Conservation (phyloP, 176 grass and related monocot species). For the sorghum (Sorghum bicolor) region DNA sequence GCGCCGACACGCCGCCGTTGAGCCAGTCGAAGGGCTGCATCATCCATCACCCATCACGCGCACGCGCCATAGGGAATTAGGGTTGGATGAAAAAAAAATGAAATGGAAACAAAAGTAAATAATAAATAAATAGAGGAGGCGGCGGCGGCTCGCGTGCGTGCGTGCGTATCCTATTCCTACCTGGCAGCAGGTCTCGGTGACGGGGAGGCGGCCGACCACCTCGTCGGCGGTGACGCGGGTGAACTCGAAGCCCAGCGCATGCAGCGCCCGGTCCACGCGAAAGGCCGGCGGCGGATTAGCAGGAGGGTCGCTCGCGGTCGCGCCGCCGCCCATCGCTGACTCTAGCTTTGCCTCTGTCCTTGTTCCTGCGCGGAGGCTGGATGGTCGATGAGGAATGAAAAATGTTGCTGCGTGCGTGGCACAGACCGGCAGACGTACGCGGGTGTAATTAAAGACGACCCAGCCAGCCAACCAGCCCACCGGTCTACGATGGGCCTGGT, state of each 20-base stretch:
- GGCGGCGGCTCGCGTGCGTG: too few species aligned
- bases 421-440: too few species aligned
- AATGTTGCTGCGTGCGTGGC: too few species aligned
- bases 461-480: too few species aligned
- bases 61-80: too few species aligned
- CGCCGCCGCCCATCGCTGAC: slow-evolving; percentile 13
- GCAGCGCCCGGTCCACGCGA: slow-evolving; percentile 52
- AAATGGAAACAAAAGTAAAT: not conserved
- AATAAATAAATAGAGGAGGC: not conserved
- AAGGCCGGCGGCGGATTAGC: not conserved
- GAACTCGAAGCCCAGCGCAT: slow-evolving; percentile 64
- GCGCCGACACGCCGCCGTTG: slow-evolving; percentile 80
- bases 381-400: too few species aligned
- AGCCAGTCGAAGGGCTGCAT: slow-evolving; percentile 66
- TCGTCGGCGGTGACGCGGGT: slow-evolving; percentile 48
- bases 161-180: not conserved
- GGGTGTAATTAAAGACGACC: too few species aligned
- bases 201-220: slow-evolving; percentile 61
- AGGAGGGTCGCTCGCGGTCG: not conserved
- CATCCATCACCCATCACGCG: not conserved
- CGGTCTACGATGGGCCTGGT: too few species aligned
- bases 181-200: slow-evolving; percentile 85
- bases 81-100: too few species aligned
- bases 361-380: too few species aligned
- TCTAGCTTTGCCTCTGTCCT: too few species aligned